phyloP scores from a whole-genome alignment of 345 rosid species.

The Moringa oleifera region DNA sequence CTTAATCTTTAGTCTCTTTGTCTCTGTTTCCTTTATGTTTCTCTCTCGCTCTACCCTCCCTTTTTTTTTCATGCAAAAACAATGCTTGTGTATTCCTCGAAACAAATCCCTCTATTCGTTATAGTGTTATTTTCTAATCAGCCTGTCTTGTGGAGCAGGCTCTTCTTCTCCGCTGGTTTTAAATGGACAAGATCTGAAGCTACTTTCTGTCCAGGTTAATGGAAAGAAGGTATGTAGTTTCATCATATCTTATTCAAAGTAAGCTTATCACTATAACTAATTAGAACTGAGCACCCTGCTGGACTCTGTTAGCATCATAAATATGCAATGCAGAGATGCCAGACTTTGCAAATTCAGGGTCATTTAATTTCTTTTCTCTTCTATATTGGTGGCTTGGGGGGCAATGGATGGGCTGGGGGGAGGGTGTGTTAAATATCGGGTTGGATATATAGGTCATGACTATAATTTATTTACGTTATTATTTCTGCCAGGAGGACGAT shows the following conservation, averaged over 20 bases:
- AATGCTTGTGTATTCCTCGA: neutral
- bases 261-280: neutral
- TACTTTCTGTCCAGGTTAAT: constrained; percentile 68
- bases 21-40: neutral
- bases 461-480: constrained; percentile 1
- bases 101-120: neutral
- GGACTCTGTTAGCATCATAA: neutral
- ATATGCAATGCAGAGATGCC: neutral
- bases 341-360: neutral
- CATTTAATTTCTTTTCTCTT: neutral
- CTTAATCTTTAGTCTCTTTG: neutral
- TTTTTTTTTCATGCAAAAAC: neutral
- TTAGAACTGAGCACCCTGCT: neutral
- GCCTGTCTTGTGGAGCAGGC: constrained; percentile 36
- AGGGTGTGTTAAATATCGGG: neutral
- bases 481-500: constrained; percentile 50
- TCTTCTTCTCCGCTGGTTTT: constrained; percentile 69
- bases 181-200: constrained; percentile 77
- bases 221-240: constrained; percentile 48
- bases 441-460: neutral
- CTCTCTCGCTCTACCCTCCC: neutral
- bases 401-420: neutral
- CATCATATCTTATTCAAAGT: constrained; percentile 3
- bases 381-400: neutral
- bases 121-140: constrained; percentile 5